These are phyloP conservation scores for Fraxinus americana DNA, from an alignment of 257 asterid genomes.

Conservation along the genomic window DNA sequence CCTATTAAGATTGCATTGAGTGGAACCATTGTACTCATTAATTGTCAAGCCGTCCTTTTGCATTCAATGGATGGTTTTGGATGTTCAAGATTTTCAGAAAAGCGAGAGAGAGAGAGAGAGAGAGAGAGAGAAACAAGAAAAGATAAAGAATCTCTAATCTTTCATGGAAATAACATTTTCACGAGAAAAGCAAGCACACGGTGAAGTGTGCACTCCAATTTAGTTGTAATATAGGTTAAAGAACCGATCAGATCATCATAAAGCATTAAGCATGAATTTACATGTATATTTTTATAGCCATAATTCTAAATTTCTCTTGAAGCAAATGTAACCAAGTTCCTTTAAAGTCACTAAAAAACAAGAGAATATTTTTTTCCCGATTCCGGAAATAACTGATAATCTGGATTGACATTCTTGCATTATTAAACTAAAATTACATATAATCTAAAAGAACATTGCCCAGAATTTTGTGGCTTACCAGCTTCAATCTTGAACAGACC, in stretches of 20 bases:
- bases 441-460: not conserved
- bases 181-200: not conserved
- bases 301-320: not conserved
- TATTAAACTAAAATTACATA: not conserved
- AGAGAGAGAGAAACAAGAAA: not conserved
- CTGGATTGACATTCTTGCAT: not conserved
- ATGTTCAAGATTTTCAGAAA: too few species aligned
- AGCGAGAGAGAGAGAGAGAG: not conserved
- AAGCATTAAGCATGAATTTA: not conserved
- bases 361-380: not conserved
- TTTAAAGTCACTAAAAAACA: not conserved
- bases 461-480: not conserved
- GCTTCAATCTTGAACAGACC: not conserved
- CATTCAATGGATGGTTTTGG: not conserved
- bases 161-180: not conserved
- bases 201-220: not conserved
- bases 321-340: conserved; percentile 7
- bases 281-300: not conserved
- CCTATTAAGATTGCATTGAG: conserved; percentile 12
- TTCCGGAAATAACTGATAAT: conserved; percentile 2
- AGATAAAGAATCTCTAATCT: not conserved
- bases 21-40: conserved; percentile 3
- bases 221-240: not conserved
- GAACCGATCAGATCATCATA: not conserved
- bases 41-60: not conserved